phyloP scores from a whole-genome alignment of 352 stramenopile species.

The Globisporangium recalcitrans region DNA sequence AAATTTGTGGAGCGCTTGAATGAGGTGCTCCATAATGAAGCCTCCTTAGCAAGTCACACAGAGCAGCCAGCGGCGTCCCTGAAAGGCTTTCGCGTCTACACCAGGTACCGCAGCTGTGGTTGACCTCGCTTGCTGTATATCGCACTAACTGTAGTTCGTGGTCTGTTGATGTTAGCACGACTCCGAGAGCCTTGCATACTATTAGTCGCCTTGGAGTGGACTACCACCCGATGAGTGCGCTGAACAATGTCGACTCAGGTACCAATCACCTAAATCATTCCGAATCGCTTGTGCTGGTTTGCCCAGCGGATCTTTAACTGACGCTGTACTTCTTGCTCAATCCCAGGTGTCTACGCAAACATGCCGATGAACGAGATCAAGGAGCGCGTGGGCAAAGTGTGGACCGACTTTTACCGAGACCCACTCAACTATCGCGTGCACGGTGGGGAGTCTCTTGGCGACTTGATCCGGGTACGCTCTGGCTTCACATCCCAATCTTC shows the following conservation, averaged over 20 bases:
- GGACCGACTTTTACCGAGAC: conserved; percentile 36
- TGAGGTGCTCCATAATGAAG: conserved; percentile 23
- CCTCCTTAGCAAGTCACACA: not conserved
- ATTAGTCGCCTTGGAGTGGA: conserved; percentile 33
- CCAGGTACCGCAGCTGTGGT: conserved; percentile 19
- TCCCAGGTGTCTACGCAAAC: conserved; percentile 32
- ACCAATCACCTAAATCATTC: not conserved
- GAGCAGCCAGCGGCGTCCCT: not conserved
- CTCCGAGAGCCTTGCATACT: conserved; percentile 34
- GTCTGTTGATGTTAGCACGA: conserved; percentile 18
- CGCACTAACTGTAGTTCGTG: not conserved
- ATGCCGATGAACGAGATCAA: conserved; percentile 36
- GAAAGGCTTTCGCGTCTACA: conserved; percentile 34
- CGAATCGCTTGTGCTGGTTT: not conserved
- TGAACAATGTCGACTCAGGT: conserved; percentile 43
- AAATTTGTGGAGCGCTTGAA: conserved; percentile 25
- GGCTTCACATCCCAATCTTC: not conserved
- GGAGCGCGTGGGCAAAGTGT: conserved; percentile 28
- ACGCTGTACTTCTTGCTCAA: not conserved
- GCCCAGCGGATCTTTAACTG: not conserved
- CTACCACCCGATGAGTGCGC: conserved; percentile 35
- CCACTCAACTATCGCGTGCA: conserved; percentile 46
- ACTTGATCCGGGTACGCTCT: conserved; percentile 33
- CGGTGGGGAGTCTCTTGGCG: conserved; percentile 38
- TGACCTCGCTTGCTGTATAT: not conserved